Conservation (phyloP, 2,329 filamentous ascomycete species). For the Fusarium praegraminearum region DNA sequence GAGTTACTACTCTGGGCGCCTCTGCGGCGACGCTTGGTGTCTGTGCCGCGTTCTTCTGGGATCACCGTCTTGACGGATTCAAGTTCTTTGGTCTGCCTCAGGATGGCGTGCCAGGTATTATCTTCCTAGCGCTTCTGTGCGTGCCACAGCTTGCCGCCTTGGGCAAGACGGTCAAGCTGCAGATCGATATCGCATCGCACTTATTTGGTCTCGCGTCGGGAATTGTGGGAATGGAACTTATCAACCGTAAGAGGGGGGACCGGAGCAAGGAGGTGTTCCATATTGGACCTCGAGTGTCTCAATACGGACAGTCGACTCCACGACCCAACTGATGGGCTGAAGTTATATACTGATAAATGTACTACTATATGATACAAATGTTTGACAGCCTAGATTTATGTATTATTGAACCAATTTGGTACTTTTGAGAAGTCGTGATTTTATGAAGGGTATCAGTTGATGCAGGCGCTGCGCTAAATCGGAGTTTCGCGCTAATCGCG, state of each 20-base stretch:
- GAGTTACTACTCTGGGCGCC: conserved; percentile 71
- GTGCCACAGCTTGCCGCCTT: conserved; percentile 63
- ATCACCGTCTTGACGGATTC: conserved; percentile 68
- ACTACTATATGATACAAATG: conserved; percentile 34
- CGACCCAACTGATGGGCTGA: conserved; percentile 9
- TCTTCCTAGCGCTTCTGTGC: conserved; percentile 64
- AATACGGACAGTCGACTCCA: conserved; percentile 3
- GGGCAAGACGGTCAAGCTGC: conserved; percentile 57
- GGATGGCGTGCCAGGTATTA: conserved; percentile 67
- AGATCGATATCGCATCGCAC: conserved; percentile 66
- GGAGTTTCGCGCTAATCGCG: conserved; percentile 40
- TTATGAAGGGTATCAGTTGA: neutral
- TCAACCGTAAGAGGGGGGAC: conserved; percentile 42
- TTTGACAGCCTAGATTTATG: conserved; percentile 38
- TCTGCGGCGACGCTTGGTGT: conserved; percentile 74
- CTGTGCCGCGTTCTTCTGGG: conserved; percentile 70
- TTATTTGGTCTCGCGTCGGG: conserved; percentile 64
- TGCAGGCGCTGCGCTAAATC: conserved; percentile 10
- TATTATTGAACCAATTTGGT: conserved; percentile 32
- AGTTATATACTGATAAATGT: conserved; percentile 26
- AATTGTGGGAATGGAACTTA: conserved; percentile 54
- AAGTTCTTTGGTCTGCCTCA: conserved; percentile 68
- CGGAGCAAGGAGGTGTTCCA: conserved; percentile 39
- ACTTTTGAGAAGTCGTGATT: conserved; percentile 6
- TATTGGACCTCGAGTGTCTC: conserved; percentile 3